Evolutionary conservation across 2,329 filamentous ascomycete species (phyloP).

Genomic region (Podosphaera leucotricha): DNA sequence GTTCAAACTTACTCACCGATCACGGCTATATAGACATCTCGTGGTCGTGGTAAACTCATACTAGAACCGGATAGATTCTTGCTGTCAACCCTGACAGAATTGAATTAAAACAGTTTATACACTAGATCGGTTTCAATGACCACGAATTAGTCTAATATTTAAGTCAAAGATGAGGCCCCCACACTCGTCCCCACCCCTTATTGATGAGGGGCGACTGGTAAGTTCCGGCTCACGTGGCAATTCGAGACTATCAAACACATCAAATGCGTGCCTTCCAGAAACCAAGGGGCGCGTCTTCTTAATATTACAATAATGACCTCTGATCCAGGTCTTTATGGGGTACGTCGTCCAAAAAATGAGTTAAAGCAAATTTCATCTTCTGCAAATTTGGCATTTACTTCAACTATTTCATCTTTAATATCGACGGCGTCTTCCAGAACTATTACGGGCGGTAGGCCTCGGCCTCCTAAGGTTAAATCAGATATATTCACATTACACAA

Average conservation of each 20-base stretch:
- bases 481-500: constrained; percentile 48
- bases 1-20: constrained; percentile 17
- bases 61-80: background rate
- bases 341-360: constrained; percentile 41
- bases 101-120: background rate
- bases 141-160: no score
- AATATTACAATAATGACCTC: constrained; percentile 13
- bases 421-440: constrained; percentile 22
- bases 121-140: background rate
- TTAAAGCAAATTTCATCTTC: constrained; percentile 47
- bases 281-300: no score
- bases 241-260: no score
- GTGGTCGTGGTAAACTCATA: background rate
- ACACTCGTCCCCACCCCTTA: background rate
- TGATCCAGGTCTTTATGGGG: constrained; percentile 55
- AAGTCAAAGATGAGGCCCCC: no score
- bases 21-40: constrained; percentile 19
- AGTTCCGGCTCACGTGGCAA: background rate
- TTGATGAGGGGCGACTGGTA: background rate
- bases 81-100: background rate
- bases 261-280: no score
- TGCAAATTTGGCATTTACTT: constrained; percentile 63
- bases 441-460: constrained; percentile 24
- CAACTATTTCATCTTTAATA: constrained; percentile 66
- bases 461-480: constrained; percentile 33